Percentiles rank a stretch among this genome's conserved stretches.
These are phyloP conservation scores for Aquilaria agallochum DNA, from an alignment of 441 rosid genomes.

Conservation along the genomic window DNA sequence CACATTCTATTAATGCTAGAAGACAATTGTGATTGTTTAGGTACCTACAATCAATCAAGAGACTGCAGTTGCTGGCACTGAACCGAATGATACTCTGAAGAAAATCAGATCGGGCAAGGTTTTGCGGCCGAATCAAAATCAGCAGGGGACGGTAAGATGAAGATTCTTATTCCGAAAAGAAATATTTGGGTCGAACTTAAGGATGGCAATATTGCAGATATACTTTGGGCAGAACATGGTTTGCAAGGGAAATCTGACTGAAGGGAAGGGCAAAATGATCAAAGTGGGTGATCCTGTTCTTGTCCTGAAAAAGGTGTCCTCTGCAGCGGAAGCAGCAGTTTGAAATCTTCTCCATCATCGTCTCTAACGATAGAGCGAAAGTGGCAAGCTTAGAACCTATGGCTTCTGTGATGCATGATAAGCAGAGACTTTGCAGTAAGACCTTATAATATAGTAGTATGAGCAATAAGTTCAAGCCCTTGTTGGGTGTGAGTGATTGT, in stretches of 20 bases:
- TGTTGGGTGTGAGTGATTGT: no score
- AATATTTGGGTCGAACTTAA: not conserved
- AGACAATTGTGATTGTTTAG: conserved; percentile 23
- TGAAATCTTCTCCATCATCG: conserved; percentile 20
- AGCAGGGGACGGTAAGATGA: conserved; percentile 59
- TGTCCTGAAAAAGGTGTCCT: conserved; percentile 44
- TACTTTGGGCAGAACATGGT: conserved; percentile 82
- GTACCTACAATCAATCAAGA: conserved; percentile 70
- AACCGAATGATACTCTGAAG: conserved; percentile 65
- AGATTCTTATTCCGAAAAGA: not conserved
- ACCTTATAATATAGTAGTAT: no score
- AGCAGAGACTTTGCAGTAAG: no score
- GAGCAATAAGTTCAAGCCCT: no score
- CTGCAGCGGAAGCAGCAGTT: conserved; percentile 68
- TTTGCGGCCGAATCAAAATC: conserved; percentile 58
- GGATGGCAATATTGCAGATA: conserved; percentile 36
- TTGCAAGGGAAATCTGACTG: conserved; percentile 41
- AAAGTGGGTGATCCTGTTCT: conserved; percentile 67
- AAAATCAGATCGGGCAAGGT: conserved; percentile 59
- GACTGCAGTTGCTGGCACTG: conserved; percentile 51
- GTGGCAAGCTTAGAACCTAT: no score
- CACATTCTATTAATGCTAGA: not conserved
- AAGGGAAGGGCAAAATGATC: conserved; percentile 38
- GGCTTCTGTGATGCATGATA: no score
- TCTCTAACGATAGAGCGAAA: not conserved